phyloP scores from a whole-genome alignment of 257 asterid species.

The Schizonepeta tenuifolia region DNA sequence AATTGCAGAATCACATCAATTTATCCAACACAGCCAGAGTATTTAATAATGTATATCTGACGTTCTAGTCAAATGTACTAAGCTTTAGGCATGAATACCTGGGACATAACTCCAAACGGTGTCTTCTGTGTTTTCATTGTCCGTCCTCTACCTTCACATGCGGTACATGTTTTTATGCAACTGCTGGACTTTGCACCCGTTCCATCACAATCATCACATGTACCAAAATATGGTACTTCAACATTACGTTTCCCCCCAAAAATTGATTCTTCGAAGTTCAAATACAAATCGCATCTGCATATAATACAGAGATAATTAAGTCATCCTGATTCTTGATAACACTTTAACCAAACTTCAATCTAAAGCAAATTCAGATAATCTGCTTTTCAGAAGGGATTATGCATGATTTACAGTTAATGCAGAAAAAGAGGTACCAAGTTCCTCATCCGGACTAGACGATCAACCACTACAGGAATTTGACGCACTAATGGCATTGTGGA shows the following conservation, averaged over 20 bases:
- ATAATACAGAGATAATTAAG: conserved; percentile 17
- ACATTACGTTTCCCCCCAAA: conserved; percentile 74
- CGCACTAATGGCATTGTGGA: conserved; percentile 3
- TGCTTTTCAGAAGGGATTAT: not conserved
- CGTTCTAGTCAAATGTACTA: too few species aligned
- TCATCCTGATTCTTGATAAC: conserved; percentile 27
- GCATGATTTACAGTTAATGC: conserved; percentile 3
- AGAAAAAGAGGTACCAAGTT: conserved; percentile 13
- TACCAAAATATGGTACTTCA: conserved; percentile 63
- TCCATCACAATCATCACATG: conserved; percentile 87
- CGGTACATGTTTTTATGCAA: conserved; percentile 60
- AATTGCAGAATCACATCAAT: too few species aligned
- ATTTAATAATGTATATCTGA: too few species aligned
- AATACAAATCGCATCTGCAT: conserved; percentile 70
- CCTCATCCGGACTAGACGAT: conserved; percentile 14
- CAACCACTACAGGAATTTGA: conserved; percentile 9
- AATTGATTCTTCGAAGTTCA: conserved; percentile 88
- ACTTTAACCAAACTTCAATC: conserved; percentile 13
- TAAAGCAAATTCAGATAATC: conserved; percentile 14
- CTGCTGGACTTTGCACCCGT: conserved; percentile 83
- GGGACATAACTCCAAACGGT: conserved; percentile 89
- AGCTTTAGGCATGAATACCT: conserved; percentile 54
- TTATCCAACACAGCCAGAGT: too few species aligned
- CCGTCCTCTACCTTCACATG: conserved; percentile 91
- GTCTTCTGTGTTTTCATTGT: conserved; percentile 72